Conservation (phyloP, 2,329 filamentous ascomycete species). For the Penicillium rolfsii region DNA sequence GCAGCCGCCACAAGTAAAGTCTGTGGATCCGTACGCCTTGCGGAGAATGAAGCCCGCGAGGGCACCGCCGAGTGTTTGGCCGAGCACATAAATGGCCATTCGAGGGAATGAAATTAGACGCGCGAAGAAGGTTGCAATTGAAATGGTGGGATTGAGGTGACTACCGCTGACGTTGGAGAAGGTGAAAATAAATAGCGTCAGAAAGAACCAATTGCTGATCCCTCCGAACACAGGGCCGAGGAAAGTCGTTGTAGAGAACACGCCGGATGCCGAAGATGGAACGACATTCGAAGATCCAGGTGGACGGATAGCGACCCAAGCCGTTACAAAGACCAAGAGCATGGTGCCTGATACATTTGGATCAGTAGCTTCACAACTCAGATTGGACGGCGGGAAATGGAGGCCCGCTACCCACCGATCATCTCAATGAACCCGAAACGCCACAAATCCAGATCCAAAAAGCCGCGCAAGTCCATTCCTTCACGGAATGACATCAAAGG, state of each 20-base stretch:
- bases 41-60: not conserved
- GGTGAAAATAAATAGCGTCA: slow-evolving; percentile 9
- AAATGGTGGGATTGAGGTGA: slow-evolving; percentile 7
- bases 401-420: not conserved
- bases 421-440: not conserved
- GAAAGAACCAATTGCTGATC: slow-evolving; percentile 1
- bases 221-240: not conserved
- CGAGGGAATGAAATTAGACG: not conserved
- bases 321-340: not conserved
- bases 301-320: not conserved
- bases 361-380: not conserved
- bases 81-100: not conserved
- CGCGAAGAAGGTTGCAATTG: not conserved
- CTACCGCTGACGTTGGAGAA: slow-evolving; percentile 5
- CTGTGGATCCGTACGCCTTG: not conserved
- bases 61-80: not conserved
- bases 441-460: not conserved
- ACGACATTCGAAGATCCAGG: not conserved
- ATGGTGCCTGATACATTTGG: not conserved
- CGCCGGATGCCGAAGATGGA: not conserved
- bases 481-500: not conserved
- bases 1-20: not conserved
- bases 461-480: not conserved
- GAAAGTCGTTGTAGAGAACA: not conserved
- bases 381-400: not conserved